phyloP scores from a whole-genome alignment of 495 filamentous ascomycete species.

The Penicillium lividum region DNA sequence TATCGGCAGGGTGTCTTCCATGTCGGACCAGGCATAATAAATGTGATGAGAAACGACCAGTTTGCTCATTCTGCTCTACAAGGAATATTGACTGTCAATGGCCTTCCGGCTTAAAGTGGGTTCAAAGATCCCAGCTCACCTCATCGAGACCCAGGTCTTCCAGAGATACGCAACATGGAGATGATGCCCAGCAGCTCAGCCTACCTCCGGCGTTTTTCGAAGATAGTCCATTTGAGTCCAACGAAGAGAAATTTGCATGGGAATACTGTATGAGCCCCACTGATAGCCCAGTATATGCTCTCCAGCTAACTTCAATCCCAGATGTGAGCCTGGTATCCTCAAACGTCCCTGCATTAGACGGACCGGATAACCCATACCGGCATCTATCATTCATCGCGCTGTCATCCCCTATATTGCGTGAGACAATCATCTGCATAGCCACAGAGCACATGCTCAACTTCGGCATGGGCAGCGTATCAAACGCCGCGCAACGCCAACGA shows the following conservation, averaged over 20 bases:
- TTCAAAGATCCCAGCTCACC: slow-evolving; percentile 17
- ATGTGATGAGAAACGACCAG: slow-evolving; percentile 27
- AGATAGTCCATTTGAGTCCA: slow-evolving; percentile 16
- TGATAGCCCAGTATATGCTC: neutral
- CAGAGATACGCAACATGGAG: slow-evolving; percentile 1
- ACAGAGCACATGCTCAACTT: slow-evolving; percentile 36
- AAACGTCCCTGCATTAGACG: slow-evolving; percentile 31
- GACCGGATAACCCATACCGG: slow-evolving; percentile 33
- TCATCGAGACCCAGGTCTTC: slow-evolving; percentile 20
- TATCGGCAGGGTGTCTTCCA: slow-evolving; percentile 23
- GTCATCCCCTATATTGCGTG: slow-evolving; percentile 26
- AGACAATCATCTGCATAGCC: slow-evolving; percentile 33
- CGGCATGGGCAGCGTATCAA: slow-evolving; percentile 24
- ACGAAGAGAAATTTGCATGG: slow-evolving; percentile 28
- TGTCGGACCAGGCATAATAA: slow-evolving; percentile 30
- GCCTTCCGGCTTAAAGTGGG: slow-evolving; percentile 28
- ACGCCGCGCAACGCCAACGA: slow-evolving; percentile 28
- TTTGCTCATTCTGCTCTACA: slow-evolving; percentile 23
- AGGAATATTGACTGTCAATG: slow-evolving; percentile 22
- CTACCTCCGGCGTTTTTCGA: slow-evolving; percentile 3
- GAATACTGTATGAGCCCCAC: slow-evolving; percentile 27
- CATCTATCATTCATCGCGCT: slow-evolving; percentile 28
- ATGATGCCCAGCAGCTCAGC: slow-evolving; percentile 1
- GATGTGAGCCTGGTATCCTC: slow-evolving; percentile 31
- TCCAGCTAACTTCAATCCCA: slow-evolving; percentile 3